These are phyloP conservation scores for Leucaena leucocephala DNA, from an alignment of 306 rosid species.

Conservation along the genomic window DNA sequence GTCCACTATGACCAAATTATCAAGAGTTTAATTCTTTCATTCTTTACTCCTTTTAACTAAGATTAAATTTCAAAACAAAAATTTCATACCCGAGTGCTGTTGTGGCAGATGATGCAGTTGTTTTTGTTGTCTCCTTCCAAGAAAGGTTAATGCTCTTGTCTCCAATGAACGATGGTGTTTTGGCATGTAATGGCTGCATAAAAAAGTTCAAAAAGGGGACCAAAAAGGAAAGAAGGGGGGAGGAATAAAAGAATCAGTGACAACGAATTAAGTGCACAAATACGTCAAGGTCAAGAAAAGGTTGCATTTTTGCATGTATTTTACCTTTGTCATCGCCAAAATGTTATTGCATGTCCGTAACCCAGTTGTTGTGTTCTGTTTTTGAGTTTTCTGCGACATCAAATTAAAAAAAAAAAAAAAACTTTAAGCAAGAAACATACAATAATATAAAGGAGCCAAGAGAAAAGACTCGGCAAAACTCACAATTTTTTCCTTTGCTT, in stretches of 20 bases:
- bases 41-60: background rate
- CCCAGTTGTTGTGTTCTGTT: slow-evolving; percentile 74
- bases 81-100: background rate
- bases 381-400: slow-evolving; percentile 61
- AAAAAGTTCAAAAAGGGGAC: background rate
- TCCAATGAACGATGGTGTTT: slow-evolving; percentile 16
- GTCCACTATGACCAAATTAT: background rate
- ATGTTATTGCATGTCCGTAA: slow-evolving; percentile 76
- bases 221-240: too few relatives aligned
- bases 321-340: slow-evolving; percentile 70
- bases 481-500: slow-evolving; percentile 65
- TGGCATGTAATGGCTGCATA: slow-evolving; percentile 18
- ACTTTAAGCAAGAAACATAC: background rate
- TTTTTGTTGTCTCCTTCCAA: slow-evolving; percentile 19
- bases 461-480: slow-evolving; percentile 35
- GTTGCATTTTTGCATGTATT: background rate
- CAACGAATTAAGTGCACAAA: background rate
- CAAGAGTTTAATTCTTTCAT: background rate
- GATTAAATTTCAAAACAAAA: background rate
- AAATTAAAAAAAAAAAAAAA: background rate
- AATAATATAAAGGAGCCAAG: background rate
- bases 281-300: background rate
- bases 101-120: background rate
- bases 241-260: background rate
- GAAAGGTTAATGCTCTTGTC: slow-evolving; percentile 23